phyloP scores from a whole-genome alignment of 1,139 yeast species.

The Sugiyamaella xylanicola region DNA sequence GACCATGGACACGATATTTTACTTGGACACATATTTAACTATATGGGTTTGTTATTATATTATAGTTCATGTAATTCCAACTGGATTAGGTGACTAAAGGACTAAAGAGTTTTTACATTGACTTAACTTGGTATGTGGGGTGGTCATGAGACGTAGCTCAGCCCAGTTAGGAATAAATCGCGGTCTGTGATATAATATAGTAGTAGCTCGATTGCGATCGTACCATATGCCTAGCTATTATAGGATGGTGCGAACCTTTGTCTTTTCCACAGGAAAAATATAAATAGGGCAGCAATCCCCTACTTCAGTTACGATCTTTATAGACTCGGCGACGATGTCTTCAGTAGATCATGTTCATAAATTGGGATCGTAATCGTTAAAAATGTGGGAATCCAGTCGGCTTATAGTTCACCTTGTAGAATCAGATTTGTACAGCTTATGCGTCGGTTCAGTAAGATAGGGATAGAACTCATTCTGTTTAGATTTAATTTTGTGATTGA shows the following conservation, averaged over 20 bases:
- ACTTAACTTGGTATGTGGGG: constrained; percentile 1
- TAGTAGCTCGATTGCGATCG: background rate
- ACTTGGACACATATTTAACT: too few relatives aligned
- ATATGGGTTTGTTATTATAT: too few relatives aligned
- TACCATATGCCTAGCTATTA: background rate
- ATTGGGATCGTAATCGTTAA: too few relatives aligned
- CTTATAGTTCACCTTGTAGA: background rate
- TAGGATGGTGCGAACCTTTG: background rate
- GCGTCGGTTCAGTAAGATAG: background rate
- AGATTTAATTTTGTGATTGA: background rate
- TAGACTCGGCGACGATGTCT: too few relatives aligned
- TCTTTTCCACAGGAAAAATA: background rate
- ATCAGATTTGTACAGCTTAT: background rate
- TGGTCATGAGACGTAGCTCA: background rate
- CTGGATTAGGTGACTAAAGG: too few relatives aligned
- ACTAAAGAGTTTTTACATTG: too few relatives aligned
- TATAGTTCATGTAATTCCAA: too few relatives aligned
- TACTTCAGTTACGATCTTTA: too few relatives aligned
- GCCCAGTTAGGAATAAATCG: background rate
- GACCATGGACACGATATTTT: too few relatives aligned
- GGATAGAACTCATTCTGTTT: background rate
- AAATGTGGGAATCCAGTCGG: background rate
- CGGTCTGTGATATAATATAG: too few relatives aligned
- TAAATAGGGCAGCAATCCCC: background rate
- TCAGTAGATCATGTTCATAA: too few relatives aligned